Evolutionary conservation across 2,329 filamentous ascomycete genomes (phyloP).

Genomic region (Fusarium sulawesiense): DNA sequence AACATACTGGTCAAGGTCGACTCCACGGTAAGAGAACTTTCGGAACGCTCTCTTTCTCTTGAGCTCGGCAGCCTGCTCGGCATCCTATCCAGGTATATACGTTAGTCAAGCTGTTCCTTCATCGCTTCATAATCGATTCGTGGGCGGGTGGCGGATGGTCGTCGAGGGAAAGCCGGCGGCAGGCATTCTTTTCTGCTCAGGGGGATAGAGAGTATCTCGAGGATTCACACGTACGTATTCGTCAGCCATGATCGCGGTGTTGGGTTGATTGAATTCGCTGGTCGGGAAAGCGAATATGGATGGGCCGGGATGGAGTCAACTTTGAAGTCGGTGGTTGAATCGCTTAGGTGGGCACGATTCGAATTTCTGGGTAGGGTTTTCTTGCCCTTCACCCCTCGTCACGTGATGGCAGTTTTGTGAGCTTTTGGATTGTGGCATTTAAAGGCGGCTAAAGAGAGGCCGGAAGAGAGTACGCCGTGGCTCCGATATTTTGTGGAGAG

Average conservation of each 20-base stretch:
- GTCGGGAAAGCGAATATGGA: slow-evolving; percentile 58
- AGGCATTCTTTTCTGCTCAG: slow-evolving; percentile 17
- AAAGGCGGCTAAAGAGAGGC: background rate
- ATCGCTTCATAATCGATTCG: slow-evolving; percentile 10
- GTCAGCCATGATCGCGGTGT: slow-evolving; percentile 81
- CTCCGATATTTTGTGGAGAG: slow-evolving; percentile 13
- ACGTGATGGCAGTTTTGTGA: background rate
- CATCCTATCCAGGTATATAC: slow-evolving; percentile 71
- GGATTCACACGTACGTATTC: slow-evolving; percentile 79
- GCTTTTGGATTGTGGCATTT: background rate
- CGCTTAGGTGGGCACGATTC: slow-evolving; percentile 12
- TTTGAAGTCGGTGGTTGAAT: slow-evolving; percentile 42
- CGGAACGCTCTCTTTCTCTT: slow-evolving; percentile 99
- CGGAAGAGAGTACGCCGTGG: slow-evolving; percentile 19
- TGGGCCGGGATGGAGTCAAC: slow-evolving; percentile 53
- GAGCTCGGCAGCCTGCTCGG: slow-evolving; percentile 98
- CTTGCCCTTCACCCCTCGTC: slow-evolving; percentile 49
- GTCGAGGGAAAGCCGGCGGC: slow-evolving; percentile 40
- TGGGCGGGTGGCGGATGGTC: background rate
- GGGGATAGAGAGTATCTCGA: slow-evolving; percentile 23
- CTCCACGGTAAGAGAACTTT: slow-evolving; percentile 99
- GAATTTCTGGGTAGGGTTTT: slow-evolving; percentile 52
- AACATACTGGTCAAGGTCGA: slow-evolving; percentile 98
- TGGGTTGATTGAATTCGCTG: slow-evolving; percentile 58
- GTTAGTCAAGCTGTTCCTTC: slow-evolving; percentile 46